Evolutionary conservation across 2,329 filamentous ascomycete species (phyloP).

Genomic region (Sarocladium brachiariae): DNA sequence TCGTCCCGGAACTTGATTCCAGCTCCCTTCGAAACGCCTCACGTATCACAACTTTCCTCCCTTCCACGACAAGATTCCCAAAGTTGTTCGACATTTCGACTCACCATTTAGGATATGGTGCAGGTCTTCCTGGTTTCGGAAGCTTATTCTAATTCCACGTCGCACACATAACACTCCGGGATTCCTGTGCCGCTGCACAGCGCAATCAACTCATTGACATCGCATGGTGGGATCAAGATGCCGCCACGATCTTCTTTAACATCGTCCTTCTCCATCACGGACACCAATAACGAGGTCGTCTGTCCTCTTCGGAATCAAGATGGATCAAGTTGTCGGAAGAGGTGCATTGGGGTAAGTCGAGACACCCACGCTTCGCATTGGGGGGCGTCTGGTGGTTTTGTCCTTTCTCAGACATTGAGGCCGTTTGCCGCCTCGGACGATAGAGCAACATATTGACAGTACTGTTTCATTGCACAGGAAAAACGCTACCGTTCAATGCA

Average conservation of each 20-base stretch:
- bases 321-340: constrained; percentile 92
- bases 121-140: not conserved
- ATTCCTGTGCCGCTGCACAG: not conserved
- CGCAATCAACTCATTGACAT: constrained; percentile 1
- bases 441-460: not conserved
- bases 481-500: constrained; percentile 98
- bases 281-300: constrained; percentile 92
- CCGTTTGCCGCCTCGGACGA: no score
- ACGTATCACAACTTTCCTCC: constrained; percentile 1
- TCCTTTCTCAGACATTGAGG: no score
- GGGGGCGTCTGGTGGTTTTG: no score
- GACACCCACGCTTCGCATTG: no score
- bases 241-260: constrained; percentile 82
- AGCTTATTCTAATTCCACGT: not conserved
- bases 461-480: constrained; percentile 50
- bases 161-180: not conserved
- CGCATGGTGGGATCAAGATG: constrained; percentile 66
- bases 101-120: not conserved
- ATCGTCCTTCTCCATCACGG: constrained; percentile 84
- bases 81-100: not conserved
- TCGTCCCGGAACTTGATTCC: not conserved
- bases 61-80: not conserved
- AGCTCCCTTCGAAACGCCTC: constrained; percentile 6
- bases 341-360: constrained; percentile 90
- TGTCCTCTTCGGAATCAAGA: constrained; percentile 95